A percentile compares a stretch with the other conserved stretches of the same genome.
Conservation (phyloP, 2,329 filamentous ascomycete species). For the Neocucurbitaria cava region DNA sequence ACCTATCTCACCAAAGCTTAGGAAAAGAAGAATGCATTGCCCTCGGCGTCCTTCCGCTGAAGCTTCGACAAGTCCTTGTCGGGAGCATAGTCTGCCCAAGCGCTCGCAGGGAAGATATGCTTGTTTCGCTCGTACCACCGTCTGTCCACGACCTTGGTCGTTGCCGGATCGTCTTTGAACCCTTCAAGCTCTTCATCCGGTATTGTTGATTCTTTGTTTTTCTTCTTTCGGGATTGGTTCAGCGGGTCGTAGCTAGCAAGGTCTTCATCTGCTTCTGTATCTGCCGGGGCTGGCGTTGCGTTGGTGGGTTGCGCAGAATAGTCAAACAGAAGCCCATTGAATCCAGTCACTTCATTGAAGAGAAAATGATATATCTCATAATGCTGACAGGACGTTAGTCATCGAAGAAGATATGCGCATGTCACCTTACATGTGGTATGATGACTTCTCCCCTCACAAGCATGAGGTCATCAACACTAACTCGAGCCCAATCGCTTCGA, state of each 20-base stretch:
- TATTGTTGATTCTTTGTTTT: slow-evolving; percentile 40
- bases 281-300: slow-evolving; percentile 43
- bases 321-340: slow-evolving; percentile 79
- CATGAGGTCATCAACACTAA: slow-evolving; percentile 95
- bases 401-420: background rate
- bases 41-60: slow-evolving; percentile 81
- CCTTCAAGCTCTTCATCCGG: slow-evolving; percentile 71
- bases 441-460: slow-evolving; percentile 90
- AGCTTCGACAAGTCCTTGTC: slow-evolving; percentile 82
- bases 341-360: slow-evolving; percentile 80
- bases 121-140: slow-evolving; percentile 98
- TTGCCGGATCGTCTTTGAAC: slow-evolving; percentile 74
- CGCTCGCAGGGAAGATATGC: slow-evolving; percentile 94
- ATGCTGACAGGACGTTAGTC: slow-evolving; percentile 65
- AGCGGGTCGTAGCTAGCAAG: slow-evolving; percentile 50
- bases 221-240: slow-evolving; percentile 45
- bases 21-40: slow-evolving; percentile 84
- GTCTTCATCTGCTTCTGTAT: slow-evolving; percentile 26
- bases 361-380: slow-evolving; percentile 98
- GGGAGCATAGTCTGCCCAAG: slow-evolving; percentile 94
- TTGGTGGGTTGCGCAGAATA: slow-evolving; percentile 65
- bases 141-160: slow-evolving; percentile 94
- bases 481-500: slow-evolving; percentile 85
- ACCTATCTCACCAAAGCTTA: slow-evolving; percentile 11
- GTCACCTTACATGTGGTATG: slow-evolving; percentile 78